phyloP scores from a whole-genome alignment of 768 basidiomycete genomes.

The Rhodosporidiobolus sp. region DNA sequence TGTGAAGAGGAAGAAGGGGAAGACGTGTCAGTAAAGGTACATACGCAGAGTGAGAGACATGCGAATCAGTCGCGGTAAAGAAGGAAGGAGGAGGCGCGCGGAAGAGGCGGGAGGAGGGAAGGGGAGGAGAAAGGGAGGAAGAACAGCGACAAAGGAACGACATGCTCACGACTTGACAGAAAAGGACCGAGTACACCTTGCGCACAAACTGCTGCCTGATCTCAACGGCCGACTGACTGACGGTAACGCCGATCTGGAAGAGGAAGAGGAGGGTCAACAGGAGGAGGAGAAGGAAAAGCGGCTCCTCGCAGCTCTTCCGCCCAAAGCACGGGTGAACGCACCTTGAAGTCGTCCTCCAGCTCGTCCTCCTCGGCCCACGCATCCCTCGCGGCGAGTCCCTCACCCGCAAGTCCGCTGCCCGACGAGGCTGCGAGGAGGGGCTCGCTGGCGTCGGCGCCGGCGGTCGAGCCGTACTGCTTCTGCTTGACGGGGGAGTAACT shows the following conservation, averaged over 20 bases:
- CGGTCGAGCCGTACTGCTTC: conserved; percentile 9
- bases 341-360: conserved; percentile 91
- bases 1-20: background rate
- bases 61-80: too few species aligned
- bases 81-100: background rate
- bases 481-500: background rate
- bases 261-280: background rate
- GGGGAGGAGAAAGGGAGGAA: background rate
- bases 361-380: conserved; percentile 51
- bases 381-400: background rate
- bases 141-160: too few species aligned
- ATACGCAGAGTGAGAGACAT: too few species aligned
- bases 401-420: background rate
- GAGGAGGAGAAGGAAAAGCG: background rate
- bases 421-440: conserved; percentile 14
- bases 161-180: conserved; percentile 50
- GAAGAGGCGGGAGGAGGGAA: too few species aligned
- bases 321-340: conserved; percentile 48
- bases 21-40: too few species aligned
- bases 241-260: conserved; percentile 37
- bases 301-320: conserved; percentile 12
- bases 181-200: conserved; percentile 74
- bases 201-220: conserved; percentile 77
- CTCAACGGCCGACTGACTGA: conserved; percentile 50
- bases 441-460: background rate